Conservation (phyloP, 2,329 filamentous ascomycete species). For the Fusarium torulosum region DNA sequence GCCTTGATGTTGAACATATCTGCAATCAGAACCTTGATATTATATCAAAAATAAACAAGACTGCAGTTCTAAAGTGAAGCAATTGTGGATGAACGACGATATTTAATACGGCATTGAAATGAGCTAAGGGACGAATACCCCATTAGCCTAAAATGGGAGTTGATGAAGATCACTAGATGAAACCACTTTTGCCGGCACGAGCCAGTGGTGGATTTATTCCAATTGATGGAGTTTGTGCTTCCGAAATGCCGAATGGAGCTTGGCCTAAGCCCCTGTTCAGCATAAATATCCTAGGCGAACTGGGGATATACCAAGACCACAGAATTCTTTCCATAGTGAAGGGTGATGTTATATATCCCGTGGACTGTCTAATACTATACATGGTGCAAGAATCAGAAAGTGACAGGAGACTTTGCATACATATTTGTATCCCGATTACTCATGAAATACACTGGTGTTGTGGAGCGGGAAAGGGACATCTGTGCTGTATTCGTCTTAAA, state of each 20-base stretch:
- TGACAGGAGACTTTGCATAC: not conserved
- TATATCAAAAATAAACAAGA: fast-evolving
- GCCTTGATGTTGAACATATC: conserved; percentile 10
- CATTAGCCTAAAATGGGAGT: conserved; percentile 23
- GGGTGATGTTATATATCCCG: not conserved
- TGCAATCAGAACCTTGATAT: not conserved
- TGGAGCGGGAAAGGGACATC: no score
- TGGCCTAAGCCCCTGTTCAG: not conserved
- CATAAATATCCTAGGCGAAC: not conserved
- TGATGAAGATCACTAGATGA: conserved; percentile 10
- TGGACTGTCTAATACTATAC: no score
- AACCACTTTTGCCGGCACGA: conserved; percentile 18
- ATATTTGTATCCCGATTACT: not conserved
- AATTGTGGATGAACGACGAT: not conserved
- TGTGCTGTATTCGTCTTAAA: not conserved
- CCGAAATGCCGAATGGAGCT: conserved; percentile 17
- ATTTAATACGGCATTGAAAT: conserved; percentile 1
- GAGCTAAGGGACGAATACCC: not conserved
- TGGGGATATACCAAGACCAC: not conserved
- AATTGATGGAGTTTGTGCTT: conserved; percentile 23
- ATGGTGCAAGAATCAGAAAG: no score
- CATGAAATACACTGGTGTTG: not conserved
- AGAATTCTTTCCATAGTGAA: not conserved
- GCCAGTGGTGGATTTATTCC: not conserved
- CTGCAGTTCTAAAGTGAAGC: not conserved